phyloP scores from a whole-genome alignment of 2,329 filamentous ascomycete species.

The Plenodomus lindquistii region DNA sequence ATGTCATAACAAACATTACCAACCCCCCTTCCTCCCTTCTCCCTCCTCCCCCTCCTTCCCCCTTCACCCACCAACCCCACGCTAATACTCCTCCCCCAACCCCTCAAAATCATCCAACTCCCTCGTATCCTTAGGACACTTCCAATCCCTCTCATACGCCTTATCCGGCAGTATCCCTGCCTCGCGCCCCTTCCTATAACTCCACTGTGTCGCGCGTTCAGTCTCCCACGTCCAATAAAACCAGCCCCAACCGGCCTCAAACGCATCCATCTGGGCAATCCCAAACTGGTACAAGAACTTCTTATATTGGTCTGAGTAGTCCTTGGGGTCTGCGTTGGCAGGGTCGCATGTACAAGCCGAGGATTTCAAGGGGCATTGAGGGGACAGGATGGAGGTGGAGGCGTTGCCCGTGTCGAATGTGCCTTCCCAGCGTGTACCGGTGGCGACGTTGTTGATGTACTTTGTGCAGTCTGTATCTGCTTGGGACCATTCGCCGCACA shows the following conservation, averaged over 20 bases:
- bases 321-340: conserved; percentile 73
- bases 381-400: conserved; percentile 65
- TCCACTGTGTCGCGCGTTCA: conserved; percentile 86
- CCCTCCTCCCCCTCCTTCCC: no score
- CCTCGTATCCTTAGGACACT: conserved; percentile 40
- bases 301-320: conserved; percentile 77
- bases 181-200: conserved; percentile 77
- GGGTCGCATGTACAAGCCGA: conserved; percentile 70
- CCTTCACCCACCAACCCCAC: no score
- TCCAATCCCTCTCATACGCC: conserved; percentile 49
- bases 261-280: conserved; percentile 92
- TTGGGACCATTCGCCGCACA: conserved; percentile 97
- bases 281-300: conserved; percentile 86
- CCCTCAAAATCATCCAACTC: conserved; percentile 48
- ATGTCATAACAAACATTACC: no score
- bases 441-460: conserved; percentile 86
- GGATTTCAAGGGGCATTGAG: conserved; percentile 70
- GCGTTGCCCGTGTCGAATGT: conserved; percentile 72
- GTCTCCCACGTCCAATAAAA: conserved; percentile 99
- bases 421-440: conserved; percentile 89
- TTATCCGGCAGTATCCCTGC: conserved; percentile 74
- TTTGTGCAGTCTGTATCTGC: conserved; percentile 92
- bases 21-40: no score
- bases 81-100: conserved; percentile 52
- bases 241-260: conserved; percentile 94